Base-by-base conservation (phyloP, 2,329 filamentous ascomycete species). In the Apiospora malaysiana region DNA sequence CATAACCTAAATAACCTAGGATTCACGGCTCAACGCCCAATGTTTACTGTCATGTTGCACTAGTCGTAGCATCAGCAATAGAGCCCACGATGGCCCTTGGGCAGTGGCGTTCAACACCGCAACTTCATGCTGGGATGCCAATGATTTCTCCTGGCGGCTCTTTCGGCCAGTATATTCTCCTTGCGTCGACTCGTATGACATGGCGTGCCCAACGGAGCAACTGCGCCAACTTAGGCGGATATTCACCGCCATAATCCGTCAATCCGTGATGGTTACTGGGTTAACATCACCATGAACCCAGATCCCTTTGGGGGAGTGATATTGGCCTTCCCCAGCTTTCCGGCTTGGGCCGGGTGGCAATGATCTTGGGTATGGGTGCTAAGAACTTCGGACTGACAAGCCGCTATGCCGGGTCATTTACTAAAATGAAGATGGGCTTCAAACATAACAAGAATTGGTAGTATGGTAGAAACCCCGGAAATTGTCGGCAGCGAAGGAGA, bases 31-130 rank as follows among this genome's bases (percentile, higher is more conserved):
- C 32, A 63, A 40, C 32, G 56, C 56, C 56, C 56, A 63, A 40
- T 63, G 56, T 32, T 63, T 63, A 40, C n/a, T 63, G 32, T 63
- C 51, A 27, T 59, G 51, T 59, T 59, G 51, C 51, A 59, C 51
- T 59, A 59, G 47, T 25, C 12, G 47, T 51, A 16, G 25, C 9
- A 59, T 27, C 21, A 21, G 27, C 51, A 32, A 59, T 37, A 37
- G 21, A 59, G 51, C 27, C 56, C 27, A 40, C 10, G 27, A 40
- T 63, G 56, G 56, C 27, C 18, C 51, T 59, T 18, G 7, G 27
- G 25, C 25, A 27, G 56, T 63, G 56, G 56, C 56, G 56, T 21
- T 40, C 56, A 63, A 23, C 32, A 63, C 56, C 56, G 32, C 56
- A 63, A 63, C 56, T 63, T 63, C 27, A n/a, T 63, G 32, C 40